Conservation (phyloP, 202 grass and related monocot species). For the Panicum virgatum region DNA sequence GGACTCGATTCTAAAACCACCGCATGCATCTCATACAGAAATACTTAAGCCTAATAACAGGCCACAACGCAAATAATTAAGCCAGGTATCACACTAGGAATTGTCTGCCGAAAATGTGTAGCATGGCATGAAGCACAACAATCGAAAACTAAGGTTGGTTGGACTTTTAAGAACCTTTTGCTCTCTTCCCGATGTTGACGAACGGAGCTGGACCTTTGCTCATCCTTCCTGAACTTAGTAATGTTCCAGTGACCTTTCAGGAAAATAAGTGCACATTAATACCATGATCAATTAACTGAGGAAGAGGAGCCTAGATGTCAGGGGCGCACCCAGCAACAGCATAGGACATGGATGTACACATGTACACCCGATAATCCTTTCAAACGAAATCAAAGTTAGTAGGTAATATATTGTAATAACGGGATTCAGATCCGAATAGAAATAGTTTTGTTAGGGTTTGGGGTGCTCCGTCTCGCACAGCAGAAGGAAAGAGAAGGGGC, state of each 20-base stretch:
- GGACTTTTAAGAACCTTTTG: constrained; percentile 40
- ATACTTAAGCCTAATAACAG: too few species aligned
- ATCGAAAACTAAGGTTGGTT: background rate
- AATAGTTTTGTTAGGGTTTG: too few species aligned
- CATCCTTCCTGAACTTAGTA: constrained; percentile 49
- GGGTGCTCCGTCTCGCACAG: too few species aligned
- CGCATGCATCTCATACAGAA: background rate
- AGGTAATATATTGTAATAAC: too few species aligned
- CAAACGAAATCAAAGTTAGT: too few species aligned
- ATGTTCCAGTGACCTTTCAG: background rate
- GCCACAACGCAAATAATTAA: background rate
- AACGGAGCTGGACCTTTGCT: constrained; percentile 64
- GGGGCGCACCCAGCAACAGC: too few species aligned
- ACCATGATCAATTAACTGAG: background rate
- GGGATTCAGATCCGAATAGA: too few species aligned
- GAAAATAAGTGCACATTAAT: background rate
- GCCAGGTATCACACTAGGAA: background rate
- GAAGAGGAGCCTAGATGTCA: background rate
- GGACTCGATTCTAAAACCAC: background rate
- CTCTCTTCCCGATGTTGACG: constrained; percentile 58
- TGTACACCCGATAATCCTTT: too few species aligned
- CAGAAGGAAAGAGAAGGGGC: too few species aligned
- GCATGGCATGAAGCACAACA: background rate
- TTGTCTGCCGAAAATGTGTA: background rate
- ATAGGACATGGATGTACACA: too few species aligned